Evolutionary conservation across 352 stramenopile genomes (phyloP), one percentile per base, ranked within the genome.

Genomic region (Phytophthora kernoviae): DNA sequence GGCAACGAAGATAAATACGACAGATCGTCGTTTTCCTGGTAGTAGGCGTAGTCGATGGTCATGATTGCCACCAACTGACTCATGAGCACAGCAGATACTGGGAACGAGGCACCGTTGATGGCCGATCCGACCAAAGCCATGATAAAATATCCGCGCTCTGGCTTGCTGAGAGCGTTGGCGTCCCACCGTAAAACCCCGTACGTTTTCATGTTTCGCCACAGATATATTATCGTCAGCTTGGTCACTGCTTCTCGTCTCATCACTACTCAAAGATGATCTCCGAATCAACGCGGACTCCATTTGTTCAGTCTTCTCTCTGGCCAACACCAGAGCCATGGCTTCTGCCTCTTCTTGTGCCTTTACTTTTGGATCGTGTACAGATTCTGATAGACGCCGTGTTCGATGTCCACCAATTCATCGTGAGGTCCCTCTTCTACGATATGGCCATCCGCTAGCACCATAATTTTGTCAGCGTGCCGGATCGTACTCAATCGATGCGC

Each of bases 401-500:
- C 62, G 4, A 93, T 86, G 33, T 27, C 8, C 41, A 87, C 51
- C 1, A 87, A 58, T 30, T 68, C 55, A 7, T 75, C 55, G 27
- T 87, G 77, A 2, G 61, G 21, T n/a, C 4, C 77, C 75, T 83
- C 57, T 53, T 87, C 77, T 4, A 79, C 74, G 11, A 83, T 64
- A 1, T 37, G 17, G 1, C 77, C 77, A 24, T 62, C 64, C 2
- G 54, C 30, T 0, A 87, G 52, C 32, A 87, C 77, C 1, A 79
- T 48, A 44, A 84, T 84, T 53, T 80, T 85, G 57, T 88, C 57
- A 52, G 2, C 37, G 37, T 43, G 37, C 2, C 74, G 75, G 12
- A 90, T 66, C 15, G 78, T 90, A 7, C 42, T 93, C 24, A 99
- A 64, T 6, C 95, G 81, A 70, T 99, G 96, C 0, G 96, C 96